phyloP scores from a whole-genome alignment of 345 rosid genomes.

The Leavenworthia alabamica region DNA sequence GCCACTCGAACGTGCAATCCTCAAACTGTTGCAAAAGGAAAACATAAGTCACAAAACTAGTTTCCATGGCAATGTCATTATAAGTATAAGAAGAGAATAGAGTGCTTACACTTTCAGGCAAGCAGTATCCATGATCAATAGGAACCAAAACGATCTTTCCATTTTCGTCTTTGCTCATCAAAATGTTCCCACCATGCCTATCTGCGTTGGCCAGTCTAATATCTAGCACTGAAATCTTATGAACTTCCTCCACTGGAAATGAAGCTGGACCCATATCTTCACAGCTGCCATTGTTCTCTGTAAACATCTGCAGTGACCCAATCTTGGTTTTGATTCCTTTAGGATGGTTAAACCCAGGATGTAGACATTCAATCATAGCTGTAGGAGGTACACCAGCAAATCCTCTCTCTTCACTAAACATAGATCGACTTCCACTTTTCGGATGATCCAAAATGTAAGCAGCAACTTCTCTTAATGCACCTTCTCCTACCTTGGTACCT shows the following conservation, averaged over 20 bases:
- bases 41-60: neutral
- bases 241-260: constrained; percentile 75
- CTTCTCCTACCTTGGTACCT: constrained; percentile 84
- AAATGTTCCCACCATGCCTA: constrained; percentile 83
- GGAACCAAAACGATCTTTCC: constrained; percentile 53
- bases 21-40: constrained; percentile 51
- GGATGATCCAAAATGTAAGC: constrained; percentile 83
- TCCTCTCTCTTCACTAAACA: constrained; percentile 40
- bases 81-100: neutral
- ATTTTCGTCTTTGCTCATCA: constrained; percentile 44
- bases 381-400: constrained; percentile 91
- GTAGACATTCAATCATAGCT: constrained; percentile 60
- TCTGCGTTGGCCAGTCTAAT: constrained; percentile 86
- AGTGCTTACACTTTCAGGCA: constrained; percentile 68
- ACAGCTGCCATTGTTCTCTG: constrained; percentile 69
- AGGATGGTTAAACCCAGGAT: constrained; percentile 66
- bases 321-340: constrained; percentile 43
- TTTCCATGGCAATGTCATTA: neutral
- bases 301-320: constrained; percentile 81
- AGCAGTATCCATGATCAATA: constrained; percentile 91
- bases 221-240: constrained; percentile 81
- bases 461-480: constrained; percentile 85
- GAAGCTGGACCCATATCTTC: constrained; percentile 77
- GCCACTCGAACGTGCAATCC: constrained; percentile 94
- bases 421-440: constrained; percentile 25